phyloP scores from a whole-genome alignment of 805 yeast genomes.

The Candida yuanshanica region DNA sequence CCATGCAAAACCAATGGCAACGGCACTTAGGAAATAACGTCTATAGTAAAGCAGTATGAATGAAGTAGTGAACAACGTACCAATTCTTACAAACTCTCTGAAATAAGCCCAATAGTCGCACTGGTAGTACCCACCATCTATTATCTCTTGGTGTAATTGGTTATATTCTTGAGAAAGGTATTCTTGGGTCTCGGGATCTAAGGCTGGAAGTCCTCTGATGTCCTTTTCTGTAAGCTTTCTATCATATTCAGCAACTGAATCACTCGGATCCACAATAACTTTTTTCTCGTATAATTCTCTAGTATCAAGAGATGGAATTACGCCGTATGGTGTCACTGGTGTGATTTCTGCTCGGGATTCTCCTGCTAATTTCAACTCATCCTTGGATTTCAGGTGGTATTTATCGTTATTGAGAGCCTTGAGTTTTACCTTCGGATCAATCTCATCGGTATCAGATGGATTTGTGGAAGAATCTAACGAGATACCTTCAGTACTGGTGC shows the following conservation, averaged over 20 bases:
- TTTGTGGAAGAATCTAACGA: constrained; percentile 8
- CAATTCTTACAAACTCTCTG: constrained; percentile 61
- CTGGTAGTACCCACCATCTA: constrained; percentile 55
- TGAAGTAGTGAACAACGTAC: constrained; percentile 44
- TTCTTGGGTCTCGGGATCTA: constrained; percentile 65
- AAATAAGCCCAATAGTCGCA: constrained; percentile 71
- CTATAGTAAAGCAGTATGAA: constrained; percentile 41
- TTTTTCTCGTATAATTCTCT: constrained; percentile 23
- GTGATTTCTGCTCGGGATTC: constrained; percentile 34
- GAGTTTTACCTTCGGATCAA: constrained; percentile 2
- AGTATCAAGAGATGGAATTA: constrained; percentile 34
- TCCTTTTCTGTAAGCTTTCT: constrained; percentile 50
- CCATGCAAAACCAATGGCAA: constrained; percentile 72
- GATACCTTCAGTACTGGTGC: constrained; percentile 3
- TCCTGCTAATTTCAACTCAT: constrained; percentile 30
- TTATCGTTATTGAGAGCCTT: background rate
- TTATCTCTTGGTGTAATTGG: constrained; percentile 49
- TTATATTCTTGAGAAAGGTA: constrained; percentile 51
- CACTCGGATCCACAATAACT: constrained; percentile 50
- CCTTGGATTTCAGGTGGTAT: background rate
- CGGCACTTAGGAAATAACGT: constrained; percentile 51
- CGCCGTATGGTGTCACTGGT: constrained; percentile 50
- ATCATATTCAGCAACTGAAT: constrained; percentile 52
- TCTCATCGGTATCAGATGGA: constrained; percentile 16
- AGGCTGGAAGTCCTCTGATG: constrained; percentile 48